Base-by-base conservation (phyloP, 331 rosid genomes). In the Erythrophleum ivorense region DNA sequence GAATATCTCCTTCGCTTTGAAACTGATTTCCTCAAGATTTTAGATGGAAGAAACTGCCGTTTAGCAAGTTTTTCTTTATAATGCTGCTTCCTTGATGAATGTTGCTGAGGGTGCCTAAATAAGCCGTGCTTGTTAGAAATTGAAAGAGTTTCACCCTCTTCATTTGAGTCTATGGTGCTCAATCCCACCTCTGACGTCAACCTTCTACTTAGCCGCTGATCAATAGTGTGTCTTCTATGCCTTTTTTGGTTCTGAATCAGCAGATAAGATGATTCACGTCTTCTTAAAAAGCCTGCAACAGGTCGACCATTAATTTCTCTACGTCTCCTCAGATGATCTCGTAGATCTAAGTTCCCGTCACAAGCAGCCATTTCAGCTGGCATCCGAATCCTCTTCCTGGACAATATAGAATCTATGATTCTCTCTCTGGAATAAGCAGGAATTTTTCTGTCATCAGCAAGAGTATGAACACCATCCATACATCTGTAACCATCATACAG, bases 291-390 rank as follows among this genome's bases (percentile, higher is more conserved):
- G 72, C 86, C 85, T 3, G 89, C 13, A 60, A 65, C 67, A 11
- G 88, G 80, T 76, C 69, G 52, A 75, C 68, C 85, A 38, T 79
- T 77, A 62, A 54, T 45, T 83, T 86, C 82, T 74, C 86, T 85
- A 9, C 89, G 90, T 73, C 93, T 93, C 63, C 86, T 87, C 77
- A 95, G 89, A 84, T 84, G 85, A 50, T 92, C 74, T 54, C 99
- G 84, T 10, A 91, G 91, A 88, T 91, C 98, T 38, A 78, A 67
- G 19, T 79, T 75, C 67, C 75, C 33, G 71, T 84, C 91, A 77
- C 78, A 76, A 52, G 62, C 85, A 65, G 77, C 67, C 81, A 80
- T 69, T 64, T 90, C 90, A 66, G 78, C 41, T 13, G 88, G 91
- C 76, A 85, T 79, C 29, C 79, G 73, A 67, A 86, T 77, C 85